phyloP scores from a whole-genome alignment of 495 filamentous ascomycete genomes.

The Penicillium steckii region DNA sequence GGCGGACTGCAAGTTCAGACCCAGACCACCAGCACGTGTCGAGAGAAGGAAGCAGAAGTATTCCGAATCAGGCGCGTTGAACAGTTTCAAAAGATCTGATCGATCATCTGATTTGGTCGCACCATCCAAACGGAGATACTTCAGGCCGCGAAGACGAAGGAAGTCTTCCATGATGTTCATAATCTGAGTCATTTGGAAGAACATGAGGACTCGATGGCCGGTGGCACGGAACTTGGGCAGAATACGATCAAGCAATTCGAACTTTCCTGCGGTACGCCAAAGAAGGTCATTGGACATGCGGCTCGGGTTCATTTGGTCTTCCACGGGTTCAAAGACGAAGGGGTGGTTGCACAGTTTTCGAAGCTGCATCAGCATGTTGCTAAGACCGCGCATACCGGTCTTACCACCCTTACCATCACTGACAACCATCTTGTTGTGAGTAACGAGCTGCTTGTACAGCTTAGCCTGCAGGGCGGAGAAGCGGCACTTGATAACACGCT shows the following conservation, averaged over 20 bases:
- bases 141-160: slow-evolving; percentile 73
- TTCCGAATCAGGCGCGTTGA: slow-evolving; percentile 85
- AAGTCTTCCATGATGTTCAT: slow-evolving; percentile 99
- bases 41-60: slow-evolving; percentile 98
- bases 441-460: slow-evolving; percentile 95
- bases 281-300: slow-evolving; percentile 86
- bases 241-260: slow-evolving; percentile 89
- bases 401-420: slow-evolving; percentile 95
- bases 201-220: slow-evolving; percentile 94
- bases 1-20: slow-evolving; percentile 93
- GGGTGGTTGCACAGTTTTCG: slow-evolving; percentile 99
- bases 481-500: slow-evolving; percentile 98
- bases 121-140: slow-evolving; percentile 90
- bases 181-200: slow-evolving; percentile 99
- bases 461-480: slow-evolving; percentile 92
- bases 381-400: slow-evolving; percentile 90
- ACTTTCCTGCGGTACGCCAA: slow-evolving; percentile 96
- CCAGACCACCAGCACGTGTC: slow-evolving; percentile 97
- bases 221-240: slow-evolving; percentile 88
- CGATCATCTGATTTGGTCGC: slow-evolving; percentile 97
- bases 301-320: slow-evolving; percentile 93
- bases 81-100: slow-evolving; percentile 80
- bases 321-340: slow-evolving; percentile 96
- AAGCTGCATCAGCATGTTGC: slow-evolving; percentile 99
- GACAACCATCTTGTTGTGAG: slow-evolving; percentile 88